Base-by-base conservation (phyloP, 2,329 filamentous ascomycete genomes). In the Ilyonectria robusta region DNA sequence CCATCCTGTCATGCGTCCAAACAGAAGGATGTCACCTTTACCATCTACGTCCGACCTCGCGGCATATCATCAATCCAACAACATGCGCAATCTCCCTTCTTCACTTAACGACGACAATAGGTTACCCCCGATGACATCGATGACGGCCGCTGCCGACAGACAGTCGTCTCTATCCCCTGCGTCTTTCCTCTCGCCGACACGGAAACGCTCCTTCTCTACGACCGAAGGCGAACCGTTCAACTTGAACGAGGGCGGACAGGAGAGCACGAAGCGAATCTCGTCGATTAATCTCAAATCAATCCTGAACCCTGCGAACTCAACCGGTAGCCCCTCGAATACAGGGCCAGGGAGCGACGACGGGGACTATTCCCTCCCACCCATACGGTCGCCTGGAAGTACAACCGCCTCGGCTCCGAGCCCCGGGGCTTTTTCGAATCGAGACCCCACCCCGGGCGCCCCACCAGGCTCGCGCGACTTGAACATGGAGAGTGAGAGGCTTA, bases 201-300 rank as follows among this genome's bases (percentile, higher is more conserved):
- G 90, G 26, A 93, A 94, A 80, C 86, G 92, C 6, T 92, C 91
- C 0, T 91, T 93, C 70, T 92, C 91, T 0, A 83, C 86, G 0
- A 82, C 86, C 1, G 88, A 91, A 61, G 85, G 84, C 21, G 88
- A 89, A 42, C 75, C 77, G n/a, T 75, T 78, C 21, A 74, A 65
- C n/a, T 64, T 71, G 8, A 74, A 77, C 35, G 82, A 84, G 42
- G 72, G 75, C n/a, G 81, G 81, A 2, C 80, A 83, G 26, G 85
- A 89, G 29, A 81, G 81, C 42, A 81, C 88, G 47, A 87, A 92
- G 77, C 89, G 92, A 15, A 81, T 94, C 4, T 93, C 91, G 19
- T 93, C 92, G 3, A 94, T 94, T 68, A 92, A 91, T 7, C 94
- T 94, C 68, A 93, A 91, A 70, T 93, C 92, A 6, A 91, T 94